phyloP scores from a whole-genome alignment of 257 asterid genomes.

The Nicotiana knightiana region DNA sequence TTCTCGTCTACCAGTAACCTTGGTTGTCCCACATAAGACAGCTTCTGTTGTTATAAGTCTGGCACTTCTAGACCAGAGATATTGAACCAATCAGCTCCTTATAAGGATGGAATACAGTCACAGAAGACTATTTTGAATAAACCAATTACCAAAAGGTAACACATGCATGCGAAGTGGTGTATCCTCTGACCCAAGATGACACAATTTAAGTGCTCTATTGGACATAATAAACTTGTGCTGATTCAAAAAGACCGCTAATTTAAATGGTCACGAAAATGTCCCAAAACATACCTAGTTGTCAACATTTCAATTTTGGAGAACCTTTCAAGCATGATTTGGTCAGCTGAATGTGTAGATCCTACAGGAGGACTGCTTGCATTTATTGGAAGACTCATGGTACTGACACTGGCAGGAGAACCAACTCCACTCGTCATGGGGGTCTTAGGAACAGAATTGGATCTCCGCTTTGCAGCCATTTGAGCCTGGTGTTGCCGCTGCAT shows the following conservation, averaged over 20 bases:
- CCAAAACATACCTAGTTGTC: constrained; percentile 52
- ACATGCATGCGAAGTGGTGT: neutral
- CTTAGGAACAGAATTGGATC: constrained; percentile 78
- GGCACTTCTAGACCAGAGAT: constrained; percentile 1
- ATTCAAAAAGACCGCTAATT: neutral
- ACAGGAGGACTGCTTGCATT: constrained; percentile 76
- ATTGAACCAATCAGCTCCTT: neutral
- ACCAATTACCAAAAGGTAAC: neutral
- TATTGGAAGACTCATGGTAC: constrained; percentile 58
- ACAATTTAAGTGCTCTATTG: neutral
- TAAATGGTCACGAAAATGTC: neutral
- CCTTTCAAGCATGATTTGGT: constrained; percentile 63
- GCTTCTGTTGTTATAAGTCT: neutral
- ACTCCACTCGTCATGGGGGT: constrained; percentile 66
- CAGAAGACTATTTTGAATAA: neutral
- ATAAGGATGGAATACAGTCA: neutral
- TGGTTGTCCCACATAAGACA: neutral
- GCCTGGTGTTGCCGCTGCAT: constrained; percentile 73
- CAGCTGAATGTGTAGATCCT: constrained; percentile 61
- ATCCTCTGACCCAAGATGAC: neutral
- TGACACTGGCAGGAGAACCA: constrained; percentile 92
- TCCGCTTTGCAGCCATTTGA: constrained; percentile 69
- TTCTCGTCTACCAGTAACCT: neutral
- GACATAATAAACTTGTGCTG: neutral
- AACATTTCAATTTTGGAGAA: constrained; percentile 76